Conservation (phyloP, 768 basidiomycete species). For the Russula brevipes region DNA sequence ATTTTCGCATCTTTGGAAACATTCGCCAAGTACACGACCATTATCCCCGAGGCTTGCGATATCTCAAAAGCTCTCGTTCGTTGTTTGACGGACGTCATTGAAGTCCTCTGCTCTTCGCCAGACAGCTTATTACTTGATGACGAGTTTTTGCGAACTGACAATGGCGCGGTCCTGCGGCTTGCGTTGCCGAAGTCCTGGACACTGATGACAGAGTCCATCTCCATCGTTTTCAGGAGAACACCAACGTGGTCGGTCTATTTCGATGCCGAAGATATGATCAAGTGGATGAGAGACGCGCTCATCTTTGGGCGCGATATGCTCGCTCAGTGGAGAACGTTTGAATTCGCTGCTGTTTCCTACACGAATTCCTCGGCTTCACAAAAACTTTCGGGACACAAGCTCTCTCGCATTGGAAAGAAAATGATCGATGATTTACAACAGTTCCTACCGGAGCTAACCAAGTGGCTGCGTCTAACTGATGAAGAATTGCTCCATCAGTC, state of each 20-base stretch:
- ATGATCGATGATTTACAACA: slow-evolving; percentile 77
- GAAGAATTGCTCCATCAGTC: slow-evolving; percentile 88
- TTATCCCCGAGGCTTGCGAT: slow-evolving; percentile 79
- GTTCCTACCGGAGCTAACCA: slow-evolving; percentile 71
- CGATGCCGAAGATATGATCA: slow-evolving; percentile 78
- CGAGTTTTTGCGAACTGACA: slow-evolving; percentile 44
- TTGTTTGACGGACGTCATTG: slow-evolving; percentile 89
- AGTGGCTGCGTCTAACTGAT: slow-evolving; percentile 92
- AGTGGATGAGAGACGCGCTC: slow-evolving; percentile 98
- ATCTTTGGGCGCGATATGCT: slow-evolving; percentile 88
- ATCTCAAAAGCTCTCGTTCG: slow-evolving; percentile 87
- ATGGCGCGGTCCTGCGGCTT: slow-evolving; percentile 44
- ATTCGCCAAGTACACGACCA: slow-evolving; percentile 57
- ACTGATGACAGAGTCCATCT: slow-evolving; percentile 71
- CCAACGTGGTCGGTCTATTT: slow-evolving; percentile 78
- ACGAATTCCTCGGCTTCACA: slow-evolving; percentile 29
- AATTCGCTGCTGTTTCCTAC: slow-evolving; percentile 50
- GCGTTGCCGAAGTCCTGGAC: slow-evolving; percentile 72
- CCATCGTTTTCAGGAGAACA: slow-evolving; percentile 81
- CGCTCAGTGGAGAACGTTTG: slow-evolving; percentile 74
- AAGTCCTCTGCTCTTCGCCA: slow-evolving; percentile 70
- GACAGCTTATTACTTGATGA: slow-evolving; percentile 63
- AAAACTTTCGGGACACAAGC: slow-evolving; percentile 33
- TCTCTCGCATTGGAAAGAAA: slow-evolving; percentile 57
- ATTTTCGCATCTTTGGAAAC: slow-evolving; percentile 60